Conservation (phyloP, 1,284 basidiomycete genomes). For the Austropuccinia psidii region DNA sequence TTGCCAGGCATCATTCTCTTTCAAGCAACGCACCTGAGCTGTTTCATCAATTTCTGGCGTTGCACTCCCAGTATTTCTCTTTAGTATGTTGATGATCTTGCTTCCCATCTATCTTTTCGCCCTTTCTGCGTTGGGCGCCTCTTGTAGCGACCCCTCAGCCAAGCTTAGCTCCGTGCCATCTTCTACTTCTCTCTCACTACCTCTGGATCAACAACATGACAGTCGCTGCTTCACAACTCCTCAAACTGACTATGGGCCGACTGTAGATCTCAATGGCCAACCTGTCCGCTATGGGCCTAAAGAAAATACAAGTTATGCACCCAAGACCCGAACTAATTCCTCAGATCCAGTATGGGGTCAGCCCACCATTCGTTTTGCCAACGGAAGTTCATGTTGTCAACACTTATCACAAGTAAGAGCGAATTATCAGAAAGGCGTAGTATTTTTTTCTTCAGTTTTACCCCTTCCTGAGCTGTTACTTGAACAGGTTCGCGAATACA, state of each 20-base stretch:
- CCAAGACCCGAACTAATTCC: background rate
- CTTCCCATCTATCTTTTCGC: too few relatives aligned
- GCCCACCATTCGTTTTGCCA: slow-evolving; percentile 11
- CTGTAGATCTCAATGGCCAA: slow-evolving; percentile 3
- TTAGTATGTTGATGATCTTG: too few relatives aligned
- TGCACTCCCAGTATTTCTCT: too few relatives aligned
- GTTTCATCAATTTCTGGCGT: too few relatives aligned
- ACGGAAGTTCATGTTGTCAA: slow-evolving; percentile 19
- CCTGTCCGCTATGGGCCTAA: slow-evolving; percentile 7
- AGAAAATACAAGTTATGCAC: background rate
- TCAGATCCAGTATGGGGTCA: slow-evolving; percentile 3
- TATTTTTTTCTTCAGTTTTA: background rate
- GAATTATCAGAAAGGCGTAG: background rate
- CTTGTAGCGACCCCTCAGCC: background rate
- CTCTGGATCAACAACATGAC: background rate
- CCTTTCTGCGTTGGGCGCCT: too few relatives aligned
- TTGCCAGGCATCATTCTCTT: too few relatives aligned
- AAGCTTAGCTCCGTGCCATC: background rate
- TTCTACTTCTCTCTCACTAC: slow-evolving; percentile 15
- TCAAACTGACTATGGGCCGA: slow-evolving; percentile 8
- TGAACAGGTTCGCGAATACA: slow-evolving; percentile 16
- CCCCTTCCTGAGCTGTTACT: background rate
- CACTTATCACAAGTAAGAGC: background rate
- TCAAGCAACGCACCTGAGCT: too few relatives aligned
- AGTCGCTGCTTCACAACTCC: background rate